phyloP scores from a whole-genome alignment of 805 yeast genomes.

The Wickerhamomyces sydowiorum region DNA sequence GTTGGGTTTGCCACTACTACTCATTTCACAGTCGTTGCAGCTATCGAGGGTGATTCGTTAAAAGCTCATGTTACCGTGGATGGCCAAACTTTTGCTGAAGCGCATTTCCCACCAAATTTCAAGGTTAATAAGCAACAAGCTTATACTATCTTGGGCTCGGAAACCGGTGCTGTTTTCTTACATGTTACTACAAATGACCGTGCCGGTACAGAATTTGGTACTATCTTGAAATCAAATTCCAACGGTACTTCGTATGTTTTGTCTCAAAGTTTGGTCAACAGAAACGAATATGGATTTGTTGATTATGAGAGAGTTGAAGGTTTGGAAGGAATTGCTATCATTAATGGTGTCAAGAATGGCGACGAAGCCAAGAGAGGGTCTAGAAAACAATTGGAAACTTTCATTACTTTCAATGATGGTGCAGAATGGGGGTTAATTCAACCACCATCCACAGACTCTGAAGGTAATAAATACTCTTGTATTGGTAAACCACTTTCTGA shows the following conservation, averaged over 20 bases:
- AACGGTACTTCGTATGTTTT: slow-evolving; percentile 85
- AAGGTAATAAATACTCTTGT: slow-evolving; percentile 55
- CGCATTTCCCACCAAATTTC: slow-evolving; percentile 67
- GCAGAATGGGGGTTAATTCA: slow-evolving; percentile 70
- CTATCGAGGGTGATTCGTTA: slow-evolving; percentile 43
- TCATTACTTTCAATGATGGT: slow-evolving; percentile 86
- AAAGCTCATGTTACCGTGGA: slow-evolving; percentile 74
- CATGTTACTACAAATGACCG: slow-evolving; percentile 68
- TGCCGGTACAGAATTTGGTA: slow-evolving; percentile 59
- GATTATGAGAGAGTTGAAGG: slow-evolving; percentile 84
- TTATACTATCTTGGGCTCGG: slow-evolving; percentile 76
- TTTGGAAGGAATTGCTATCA: slow-evolving; percentile 76
- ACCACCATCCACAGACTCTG: slow-evolving; percentile 65
- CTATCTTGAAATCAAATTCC: slow-evolving; percentile 79
- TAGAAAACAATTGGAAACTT: slow-evolving; percentile 56
- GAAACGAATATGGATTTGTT: slow-evolving; percentile 69
- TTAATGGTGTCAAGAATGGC: slow-evolving; percentile 61
- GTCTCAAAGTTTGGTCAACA: slow-evolving; percentile 67
- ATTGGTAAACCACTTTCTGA: slow-evolving; percentile 40
- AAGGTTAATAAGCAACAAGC: slow-evolving; percentile 59
- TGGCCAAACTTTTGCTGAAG: slow-evolving; percentile 73
- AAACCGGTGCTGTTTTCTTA: slow-evolving; percentile 66
- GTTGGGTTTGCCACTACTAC: slow-evolving; percentile 74
- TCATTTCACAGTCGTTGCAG: slow-evolving; percentile 69
- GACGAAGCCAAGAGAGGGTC: slow-evolving; percentile 37